Evolutionary conservation across 1,139 yeast genomes (phyloP).

Genomic region (Geotrichum aggregatum): DNA sequence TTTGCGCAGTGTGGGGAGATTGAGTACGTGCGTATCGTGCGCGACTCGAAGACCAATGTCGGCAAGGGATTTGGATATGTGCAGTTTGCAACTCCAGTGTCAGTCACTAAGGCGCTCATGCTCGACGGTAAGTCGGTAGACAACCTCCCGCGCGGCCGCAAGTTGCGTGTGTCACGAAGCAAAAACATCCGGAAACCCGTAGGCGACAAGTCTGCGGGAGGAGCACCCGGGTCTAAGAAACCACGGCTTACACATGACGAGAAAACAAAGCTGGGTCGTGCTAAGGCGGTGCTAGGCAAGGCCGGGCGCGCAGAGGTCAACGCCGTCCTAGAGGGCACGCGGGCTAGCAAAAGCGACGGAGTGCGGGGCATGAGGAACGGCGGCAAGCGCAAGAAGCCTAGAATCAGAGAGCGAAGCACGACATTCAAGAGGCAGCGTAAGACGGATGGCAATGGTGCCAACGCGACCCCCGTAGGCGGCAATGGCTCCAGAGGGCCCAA

Average conservation of each 20-base stretch:
- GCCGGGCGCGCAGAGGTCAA: conserved; percentile 69
- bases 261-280: conserved; percentile 76
- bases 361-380: conserved; percentile 34
- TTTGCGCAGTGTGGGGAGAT: conserved; percentile 63
- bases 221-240: conserved; percentile 22
- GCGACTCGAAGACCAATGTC: conserved; percentile 88
- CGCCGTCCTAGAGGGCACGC: conserved; percentile 67
- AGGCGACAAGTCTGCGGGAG: conserved; percentile 30
- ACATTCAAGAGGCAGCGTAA: conserved; percentile 44
- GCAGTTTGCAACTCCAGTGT: conserved; percentile 76
- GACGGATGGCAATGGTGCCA: background rate
- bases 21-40: conserved; percentile 82
- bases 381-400: conserved; percentile 49
- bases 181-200: conserved; percentile 53
- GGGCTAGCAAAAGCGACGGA: conserved; percentile 68
- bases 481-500: too few relatives aligned
- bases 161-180: conserved; percentile 75
- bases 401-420: conserved; percentile 63
- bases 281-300: conserved; percentile 66
- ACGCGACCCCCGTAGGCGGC: background rate
- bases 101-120: conserved; percentile 78
- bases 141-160: conserved; percentile 47
- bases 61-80: conserved; percentile 98
- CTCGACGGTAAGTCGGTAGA: conserved; percentile 66
- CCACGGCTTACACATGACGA: conserved; percentile 41